These are phyloP conservation scores for Colletotrichum abscissum DNA, from an alignment of 2,329 filamentous ascomycete genomes.

Conservation along the genomic window DNA sequence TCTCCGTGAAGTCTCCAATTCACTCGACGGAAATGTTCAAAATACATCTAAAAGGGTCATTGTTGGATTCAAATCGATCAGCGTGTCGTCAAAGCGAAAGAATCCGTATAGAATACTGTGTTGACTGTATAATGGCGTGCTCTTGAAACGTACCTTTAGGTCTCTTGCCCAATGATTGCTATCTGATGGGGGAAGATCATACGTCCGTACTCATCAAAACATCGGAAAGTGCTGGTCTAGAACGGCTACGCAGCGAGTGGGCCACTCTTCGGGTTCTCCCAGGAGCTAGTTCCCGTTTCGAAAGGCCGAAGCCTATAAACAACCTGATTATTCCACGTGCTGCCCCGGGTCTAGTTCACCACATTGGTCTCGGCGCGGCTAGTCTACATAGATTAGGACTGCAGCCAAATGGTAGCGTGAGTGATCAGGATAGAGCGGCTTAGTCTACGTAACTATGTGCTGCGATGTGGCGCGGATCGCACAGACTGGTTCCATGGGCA, in stretches of 20 bases:
- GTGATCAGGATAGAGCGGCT: background rate
- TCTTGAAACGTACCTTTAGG: background rate
- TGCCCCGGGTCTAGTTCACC: background rate
- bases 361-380: background rate
- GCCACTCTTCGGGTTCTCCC: background rate
- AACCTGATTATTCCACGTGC: slow-evolving; percentile 16
- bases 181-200: background rate
- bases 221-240: background rate
- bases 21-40: background rate
- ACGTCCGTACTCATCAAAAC: slow-evolving; percentile 5
- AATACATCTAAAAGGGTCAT: background rate
- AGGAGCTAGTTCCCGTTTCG: slow-evolving; percentile 5
- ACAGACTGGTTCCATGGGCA: background rate
- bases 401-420: no score
- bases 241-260: background rate
- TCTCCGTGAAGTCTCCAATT: background rate
- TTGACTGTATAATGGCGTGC: background rate
- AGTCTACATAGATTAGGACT: background rate
- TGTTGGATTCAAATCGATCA: background rate
- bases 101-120: background rate
- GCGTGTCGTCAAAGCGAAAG: background rate
- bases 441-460: background rate
- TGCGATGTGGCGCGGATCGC: slow-evolving; percentile 1
- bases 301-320: background rate
- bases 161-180: background rate